Evolutionary conservation across 495 filamentous ascomycete genomes (phyloP).

Genomic region (Polyplosphaeria fusca): DNA sequence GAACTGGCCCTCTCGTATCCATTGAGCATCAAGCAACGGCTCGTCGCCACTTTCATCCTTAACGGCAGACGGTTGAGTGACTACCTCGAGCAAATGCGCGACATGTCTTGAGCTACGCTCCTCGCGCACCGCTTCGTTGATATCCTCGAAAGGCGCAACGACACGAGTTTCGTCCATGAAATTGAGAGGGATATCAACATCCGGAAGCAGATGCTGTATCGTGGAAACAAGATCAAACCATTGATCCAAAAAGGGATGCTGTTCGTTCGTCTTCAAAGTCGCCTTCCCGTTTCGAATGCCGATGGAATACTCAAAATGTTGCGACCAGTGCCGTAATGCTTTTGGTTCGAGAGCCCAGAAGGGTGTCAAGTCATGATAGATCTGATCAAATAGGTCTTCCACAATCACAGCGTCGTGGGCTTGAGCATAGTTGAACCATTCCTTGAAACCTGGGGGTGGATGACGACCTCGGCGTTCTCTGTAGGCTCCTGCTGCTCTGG

Average conservation of each 20-base stretch:
- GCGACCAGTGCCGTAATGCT: conserved; percentile 36
- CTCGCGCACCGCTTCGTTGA: conserved; percentile 34
- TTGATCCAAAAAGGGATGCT: conserved; percentile 32
- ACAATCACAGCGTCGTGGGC: conserved; percentile 37
- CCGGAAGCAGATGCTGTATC: conserved; percentile 35
- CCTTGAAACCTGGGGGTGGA: conserved; percentile 42
- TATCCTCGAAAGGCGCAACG: conserved; percentile 41
- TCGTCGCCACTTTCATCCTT: background rate
- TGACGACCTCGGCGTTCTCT: conserved; percentile 38
- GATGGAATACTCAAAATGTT: conserved; percentile 25
- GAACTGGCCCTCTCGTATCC: conserved; percentile 17
- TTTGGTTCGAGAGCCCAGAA: conserved; percentile 41
- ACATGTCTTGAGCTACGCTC: conserved; percentile 28
- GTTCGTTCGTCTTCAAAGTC: conserved; percentile 14
- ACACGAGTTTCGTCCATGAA: conserved; percentile 41
- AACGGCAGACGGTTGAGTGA: conserved; percentile 19
- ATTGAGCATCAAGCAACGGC: conserved; percentile 13
- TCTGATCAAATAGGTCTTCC: conserved; percentile 45
- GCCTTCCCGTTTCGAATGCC: conserved; percentile 37
- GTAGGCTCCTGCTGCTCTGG: conserved; percentile 36
- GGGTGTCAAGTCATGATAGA: conserved; percentile 41
- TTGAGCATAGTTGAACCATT: conserved; percentile 39
- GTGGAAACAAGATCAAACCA: conserved; percentile 34
- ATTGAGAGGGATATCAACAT: conserved; percentile 41
- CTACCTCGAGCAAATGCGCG: conserved; percentile 6